Evolutionary conservation across 2,329 filamentous ascomycete genomes (phyloP).

Genomic region (Fusarium equiseti): DNA sequence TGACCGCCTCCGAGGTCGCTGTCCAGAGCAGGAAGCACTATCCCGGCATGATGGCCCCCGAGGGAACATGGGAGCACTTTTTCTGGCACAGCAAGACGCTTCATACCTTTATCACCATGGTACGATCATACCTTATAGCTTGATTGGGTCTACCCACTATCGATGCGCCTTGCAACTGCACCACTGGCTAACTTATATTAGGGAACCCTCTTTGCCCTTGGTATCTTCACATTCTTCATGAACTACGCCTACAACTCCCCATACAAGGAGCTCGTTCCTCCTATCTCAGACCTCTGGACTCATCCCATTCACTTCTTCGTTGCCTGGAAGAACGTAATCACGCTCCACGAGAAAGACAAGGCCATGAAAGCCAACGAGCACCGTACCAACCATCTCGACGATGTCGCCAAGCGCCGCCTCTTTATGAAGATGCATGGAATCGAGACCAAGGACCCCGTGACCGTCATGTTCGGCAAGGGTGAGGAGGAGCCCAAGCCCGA

Average conservation of each 20-base stretch:
- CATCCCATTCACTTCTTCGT: constrained; percentile 77
- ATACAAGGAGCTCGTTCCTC: constrained; percentile 82
- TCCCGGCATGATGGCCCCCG: constrained; percentile 88
- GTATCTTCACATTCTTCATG: constrained; percentile 77
- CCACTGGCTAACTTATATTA: constrained; percentile 45
- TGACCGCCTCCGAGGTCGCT: constrained; percentile 73
- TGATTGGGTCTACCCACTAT: not conserved
- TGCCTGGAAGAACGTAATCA: constrained; percentile 77
- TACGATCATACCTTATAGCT: constrained; percentile 57
- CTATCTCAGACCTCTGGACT: constrained; percentile 73
- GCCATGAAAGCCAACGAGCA: constrained; percentile 76
- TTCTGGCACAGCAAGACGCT: constrained; percentile 82
- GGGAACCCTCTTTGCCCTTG: constrained; percentile 77
- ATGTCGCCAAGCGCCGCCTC: constrained; percentile 86
- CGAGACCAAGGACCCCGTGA: constrained; percentile 71
- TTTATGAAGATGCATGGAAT: constrained; percentile 90
- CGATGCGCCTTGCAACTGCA: not conserved
- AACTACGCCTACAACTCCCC: constrained; percentile 86
- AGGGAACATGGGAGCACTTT: constrained; percentile 85
- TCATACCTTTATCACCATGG: constrained; percentile 86
- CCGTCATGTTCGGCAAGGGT: constrained; percentile 57
- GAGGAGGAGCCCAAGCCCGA: constrained; percentile 54
- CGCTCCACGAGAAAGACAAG: constrained; percentile 80
- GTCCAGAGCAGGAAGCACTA: constrained; percentile 79
- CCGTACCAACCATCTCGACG: constrained; percentile 80